Evolutionary conservation across 2,329 filamentous ascomycete species (phyloP).

Genomic region (Tolypocladium sp.): DNA sequence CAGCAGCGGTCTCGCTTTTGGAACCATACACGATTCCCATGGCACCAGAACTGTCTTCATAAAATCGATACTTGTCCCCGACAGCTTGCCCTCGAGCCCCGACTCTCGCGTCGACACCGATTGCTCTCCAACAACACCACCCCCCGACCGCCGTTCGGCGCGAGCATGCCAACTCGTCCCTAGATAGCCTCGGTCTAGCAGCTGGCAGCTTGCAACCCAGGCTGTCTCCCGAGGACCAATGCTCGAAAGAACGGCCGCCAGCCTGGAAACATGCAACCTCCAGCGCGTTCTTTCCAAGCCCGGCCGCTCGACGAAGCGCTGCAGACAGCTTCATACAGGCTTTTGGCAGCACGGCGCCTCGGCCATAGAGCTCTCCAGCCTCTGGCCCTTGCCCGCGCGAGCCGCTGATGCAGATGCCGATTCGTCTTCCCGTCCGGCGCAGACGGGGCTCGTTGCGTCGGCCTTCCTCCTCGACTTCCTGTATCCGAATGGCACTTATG

Average conservation of each 20-base stretch:
- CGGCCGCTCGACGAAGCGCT: conserved; percentile 25
- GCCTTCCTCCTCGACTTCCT: conserved; percentile 46
- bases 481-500: conserved; percentile 37
- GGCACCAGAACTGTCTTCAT: background rate
- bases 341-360: conserved; percentile 48
- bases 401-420: conserved; percentile 12
- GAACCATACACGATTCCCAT: too few relatives aligned
- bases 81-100: background rate
- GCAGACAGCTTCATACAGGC: conserved; percentile 34
- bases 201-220: background rate
- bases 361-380: conserved; percentile 35
- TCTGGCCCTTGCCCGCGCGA: conserved; percentile 28
- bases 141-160: conserved; percentile 1
- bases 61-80: background rate
- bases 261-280: conserved; percentile 46
- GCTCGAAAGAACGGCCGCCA: conserved; percentile 49
- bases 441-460: conserved; percentile 31
- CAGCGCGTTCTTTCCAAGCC: conserved; percentile 38
- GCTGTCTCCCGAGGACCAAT: conserved; percentile 25
- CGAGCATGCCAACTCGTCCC: conserved; percentile 13
- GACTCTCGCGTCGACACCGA: background rate
- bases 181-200: conserved; percentile 8
- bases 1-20: background rate
- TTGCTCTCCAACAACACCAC: background rate
- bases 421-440: conserved; percentile 11